Conservation (phyloP, 352 stramenopile genomes). For the Chrysophaeum taylorii region DNA sequence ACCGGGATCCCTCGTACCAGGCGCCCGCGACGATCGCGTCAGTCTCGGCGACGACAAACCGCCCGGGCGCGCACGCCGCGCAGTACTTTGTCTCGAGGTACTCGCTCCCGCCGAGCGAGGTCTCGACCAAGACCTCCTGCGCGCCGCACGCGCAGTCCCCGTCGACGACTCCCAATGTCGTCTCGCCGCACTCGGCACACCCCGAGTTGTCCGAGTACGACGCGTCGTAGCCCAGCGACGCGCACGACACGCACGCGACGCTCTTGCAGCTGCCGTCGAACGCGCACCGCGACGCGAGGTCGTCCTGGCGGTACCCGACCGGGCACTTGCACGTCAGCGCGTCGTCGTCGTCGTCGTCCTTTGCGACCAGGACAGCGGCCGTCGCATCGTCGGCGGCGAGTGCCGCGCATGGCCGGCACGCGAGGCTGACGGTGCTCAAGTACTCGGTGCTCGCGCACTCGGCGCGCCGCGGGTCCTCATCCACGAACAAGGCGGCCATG, state of each 20-base stretch:
- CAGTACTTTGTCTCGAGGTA: slow-evolving; percentile 56
- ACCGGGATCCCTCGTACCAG: slow-evolving; percentile 35
- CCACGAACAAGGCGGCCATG: background rate
- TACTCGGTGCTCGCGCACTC: background rate
- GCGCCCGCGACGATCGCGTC: slow-evolving; percentile 43
- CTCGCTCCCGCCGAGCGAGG: slow-evolving; percentile 26
- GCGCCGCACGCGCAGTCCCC: background rate
- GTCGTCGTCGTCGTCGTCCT: background rate
- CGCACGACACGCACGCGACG: background rate
- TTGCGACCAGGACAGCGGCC: background rate
- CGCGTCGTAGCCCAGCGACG: too few species aligned
- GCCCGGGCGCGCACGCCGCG: slow-evolving; percentile 43
- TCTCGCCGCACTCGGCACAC: background rate
- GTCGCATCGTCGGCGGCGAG: background rate
- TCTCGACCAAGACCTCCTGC: slow-evolving; percentile 26
- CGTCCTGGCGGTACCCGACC: background rate
- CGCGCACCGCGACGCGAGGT: background rate
- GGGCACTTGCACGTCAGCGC: background rate
- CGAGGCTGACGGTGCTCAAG: background rate
- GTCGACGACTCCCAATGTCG: background rate
- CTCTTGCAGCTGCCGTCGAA: background rate
- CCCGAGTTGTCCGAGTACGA: background rate
- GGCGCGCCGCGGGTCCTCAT: background rate
- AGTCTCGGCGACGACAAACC: slow-evolving; percentile 39
- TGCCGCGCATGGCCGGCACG: background rate